These are phyloP conservation scores for Oryza glaberrima DNA, from an alignment of 176 grass and related monocot genomes.

Conservation along the genomic window DNA sequence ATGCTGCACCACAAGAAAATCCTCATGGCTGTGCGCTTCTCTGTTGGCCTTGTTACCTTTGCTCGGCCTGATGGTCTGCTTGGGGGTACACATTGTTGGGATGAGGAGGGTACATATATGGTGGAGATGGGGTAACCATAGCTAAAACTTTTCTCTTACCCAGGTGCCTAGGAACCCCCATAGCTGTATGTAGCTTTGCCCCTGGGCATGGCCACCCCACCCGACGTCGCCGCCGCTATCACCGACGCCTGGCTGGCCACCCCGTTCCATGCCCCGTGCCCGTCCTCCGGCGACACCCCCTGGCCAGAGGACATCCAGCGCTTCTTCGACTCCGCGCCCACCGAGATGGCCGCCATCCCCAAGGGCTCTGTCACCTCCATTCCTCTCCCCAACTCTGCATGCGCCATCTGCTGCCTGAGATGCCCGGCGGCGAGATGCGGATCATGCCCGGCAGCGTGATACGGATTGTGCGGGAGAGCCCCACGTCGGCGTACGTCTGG, in stretches of 20 bases:
- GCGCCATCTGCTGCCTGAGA: slow-evolving; percentile 87
- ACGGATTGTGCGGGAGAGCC: slow-evolving; percentile 85
- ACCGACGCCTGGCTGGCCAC: slow-evolving; percentile 79
- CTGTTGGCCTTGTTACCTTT: no score
- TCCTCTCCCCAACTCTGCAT: slow-evolving; percentile 23
- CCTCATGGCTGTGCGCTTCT: no score
- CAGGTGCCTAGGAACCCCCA: no score
- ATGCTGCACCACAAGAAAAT: no score
- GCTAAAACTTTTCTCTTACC: no score
- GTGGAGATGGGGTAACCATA: no score
- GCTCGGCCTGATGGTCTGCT: no score
- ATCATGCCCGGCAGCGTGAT: slow-evolving; percentile 96
- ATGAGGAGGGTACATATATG: no score
- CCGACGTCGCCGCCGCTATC: slow-evolving; percentile 56
- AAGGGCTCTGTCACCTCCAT: background rate
- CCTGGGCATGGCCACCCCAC: slow-evolving; percentile 52
- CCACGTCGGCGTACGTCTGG: slow-evolving; percentile 81
- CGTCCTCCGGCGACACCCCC: slow-evolving; percentile 62
- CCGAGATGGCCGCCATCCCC: slow-evolving; percentile 81
- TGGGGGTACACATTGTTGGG: no score
- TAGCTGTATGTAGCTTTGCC: no score
- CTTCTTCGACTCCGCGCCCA: slow-evolving; percentile 65
- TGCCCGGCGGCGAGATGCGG: slow-evolving; percentile 50
- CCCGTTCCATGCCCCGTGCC: slow-evolving; percentile 86
- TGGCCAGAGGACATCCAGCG: slow-evolving; percentile 73